Conservation (phyloP, 2,329 filamentous ascomycete species). For the Xylariaceae sp. region DNA sequence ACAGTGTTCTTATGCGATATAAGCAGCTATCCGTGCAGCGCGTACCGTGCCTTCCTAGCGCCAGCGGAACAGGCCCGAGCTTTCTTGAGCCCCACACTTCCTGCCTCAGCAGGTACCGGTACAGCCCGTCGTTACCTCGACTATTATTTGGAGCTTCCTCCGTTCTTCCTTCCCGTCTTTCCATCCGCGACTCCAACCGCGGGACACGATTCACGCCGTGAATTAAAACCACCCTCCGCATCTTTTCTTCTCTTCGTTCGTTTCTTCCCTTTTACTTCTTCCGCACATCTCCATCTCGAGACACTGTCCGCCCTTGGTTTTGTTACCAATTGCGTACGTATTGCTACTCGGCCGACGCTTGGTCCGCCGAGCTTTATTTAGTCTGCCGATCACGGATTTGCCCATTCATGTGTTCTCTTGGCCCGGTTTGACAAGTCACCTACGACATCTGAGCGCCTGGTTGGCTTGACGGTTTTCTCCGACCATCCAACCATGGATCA, state of each 20-base stretch:
- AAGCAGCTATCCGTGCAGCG: too few relatives aligned
- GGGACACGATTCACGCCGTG: background rate
- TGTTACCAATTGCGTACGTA: background rate
- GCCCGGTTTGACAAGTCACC: background rate
- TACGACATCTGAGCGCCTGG: background rate
- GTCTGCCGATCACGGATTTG: slow-evolving; percentile 1
- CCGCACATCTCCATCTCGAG: background rate
- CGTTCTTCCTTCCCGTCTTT: background rate
- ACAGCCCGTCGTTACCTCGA: too few relatives aligned
- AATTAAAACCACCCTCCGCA: background rate
- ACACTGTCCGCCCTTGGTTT: too few relatives aligned
- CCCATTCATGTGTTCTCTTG: background rate
- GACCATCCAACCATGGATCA: slow-evolving; percentile 25
- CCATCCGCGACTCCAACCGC: background rate
- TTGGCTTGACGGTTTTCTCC: background rate
- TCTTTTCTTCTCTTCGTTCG: background rate
- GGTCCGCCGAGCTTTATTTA: background rate
- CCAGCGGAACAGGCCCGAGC: too few relatives aligned
- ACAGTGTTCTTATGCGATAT: too few relatives aligned
- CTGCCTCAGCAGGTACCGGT: too few relatives aligned
- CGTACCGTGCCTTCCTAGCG: too few relatives aligned
- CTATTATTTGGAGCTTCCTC: too few relatives aligned
- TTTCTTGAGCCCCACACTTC: too few relatives aligned
- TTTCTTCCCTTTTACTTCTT: background rate
- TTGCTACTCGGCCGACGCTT: background rate